phyloP scores from a whole-genome alignment of 306 rosid genomes.

The Inga oerstediana region DNA sequence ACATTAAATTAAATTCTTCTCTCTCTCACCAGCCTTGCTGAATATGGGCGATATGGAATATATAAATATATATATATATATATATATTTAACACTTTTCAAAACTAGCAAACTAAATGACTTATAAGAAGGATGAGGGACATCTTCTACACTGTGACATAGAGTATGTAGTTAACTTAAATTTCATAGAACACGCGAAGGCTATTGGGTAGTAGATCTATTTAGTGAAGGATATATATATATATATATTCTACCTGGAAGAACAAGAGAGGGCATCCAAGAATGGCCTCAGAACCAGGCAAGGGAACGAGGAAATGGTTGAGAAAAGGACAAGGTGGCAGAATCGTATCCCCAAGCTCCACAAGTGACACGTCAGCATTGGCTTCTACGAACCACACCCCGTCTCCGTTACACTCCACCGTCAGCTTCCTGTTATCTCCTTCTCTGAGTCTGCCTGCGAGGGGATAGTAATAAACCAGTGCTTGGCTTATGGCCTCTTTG shows the following conservation, averaged over 20 bases:
- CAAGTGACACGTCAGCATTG: not conserved
- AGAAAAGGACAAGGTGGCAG: conserved; percentile 32
- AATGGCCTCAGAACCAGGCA: conserved; percentile 24
- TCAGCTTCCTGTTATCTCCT: conserved; percentile 24
- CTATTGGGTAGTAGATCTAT: no score
- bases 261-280: conserved; percentile 24
- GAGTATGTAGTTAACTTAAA: no score
- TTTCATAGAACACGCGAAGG: no score
- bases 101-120: no score
- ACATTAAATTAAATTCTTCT: no score
- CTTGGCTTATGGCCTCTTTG: conserved; percentile 3
- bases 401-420: conserved; percentile 28
- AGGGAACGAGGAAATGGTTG: conserved; percentile 3
- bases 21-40: no score
- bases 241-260: conserved; percentile 19
- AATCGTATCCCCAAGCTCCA: not conserved
- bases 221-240: no score
- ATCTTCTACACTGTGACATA: no score
- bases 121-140: no score
- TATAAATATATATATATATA: no score
- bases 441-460: conserved; percentile 34
- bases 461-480: conserved; percentile 33
- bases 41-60: no score
- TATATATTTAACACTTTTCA: no score
- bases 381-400: conserved; percentile 29